phyloP scores from a whole-genome alignment of 1,284 basidiomycete genomes.

The Ustilago sp. region DNA sequence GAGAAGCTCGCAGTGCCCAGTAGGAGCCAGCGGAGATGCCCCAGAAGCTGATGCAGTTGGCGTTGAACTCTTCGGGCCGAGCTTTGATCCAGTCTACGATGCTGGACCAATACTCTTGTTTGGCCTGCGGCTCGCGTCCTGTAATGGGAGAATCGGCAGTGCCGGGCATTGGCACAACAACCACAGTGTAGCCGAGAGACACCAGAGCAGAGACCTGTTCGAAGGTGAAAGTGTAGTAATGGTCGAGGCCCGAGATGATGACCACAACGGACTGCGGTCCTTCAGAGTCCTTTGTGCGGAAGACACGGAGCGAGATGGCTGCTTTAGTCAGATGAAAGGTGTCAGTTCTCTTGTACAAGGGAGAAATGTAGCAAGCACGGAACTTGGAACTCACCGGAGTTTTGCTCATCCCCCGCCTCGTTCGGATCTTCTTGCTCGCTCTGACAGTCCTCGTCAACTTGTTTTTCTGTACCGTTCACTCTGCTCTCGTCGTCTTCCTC shows the following conservation, averaged over 20 bases:
- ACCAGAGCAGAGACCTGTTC: conserved; percentile 20
- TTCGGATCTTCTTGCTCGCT: background rate
- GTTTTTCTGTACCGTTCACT: background rate
- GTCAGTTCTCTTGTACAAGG: no score
- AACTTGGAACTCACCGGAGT: conserved; percentile 1
- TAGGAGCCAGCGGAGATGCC: conserved; percentile 48
- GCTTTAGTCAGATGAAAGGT: no score
- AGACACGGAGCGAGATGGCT: conserved; percentile 33
- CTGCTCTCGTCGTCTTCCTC: background rate
- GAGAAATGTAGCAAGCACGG: no score
- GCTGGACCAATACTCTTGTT: conserved; percentile 29
- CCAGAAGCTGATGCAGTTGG: conserved; percentile 39
- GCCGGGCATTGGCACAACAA: conserved; percentile 41
- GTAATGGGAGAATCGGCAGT: conserved; percentile 50
- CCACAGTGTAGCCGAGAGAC: conserved; percentile 18
- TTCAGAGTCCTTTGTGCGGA: conserved; percentile 15
- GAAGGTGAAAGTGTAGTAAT: conserved; percentile 42
- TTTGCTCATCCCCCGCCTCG: background rate
- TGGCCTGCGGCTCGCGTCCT: conserved; percentile 16
- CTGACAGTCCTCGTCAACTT: background rate
- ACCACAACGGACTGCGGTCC: conserved; percentile 31
- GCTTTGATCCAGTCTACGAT: conserved; percentile 46
- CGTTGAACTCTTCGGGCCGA: conserved; percentile 15
- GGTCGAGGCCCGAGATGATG: conserved; percentile 49
- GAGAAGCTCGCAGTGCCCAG: conserved; percentile 39